Conservation (phyloP, 768 basidiomycete species). For the Podaxis sp. region DNA sequence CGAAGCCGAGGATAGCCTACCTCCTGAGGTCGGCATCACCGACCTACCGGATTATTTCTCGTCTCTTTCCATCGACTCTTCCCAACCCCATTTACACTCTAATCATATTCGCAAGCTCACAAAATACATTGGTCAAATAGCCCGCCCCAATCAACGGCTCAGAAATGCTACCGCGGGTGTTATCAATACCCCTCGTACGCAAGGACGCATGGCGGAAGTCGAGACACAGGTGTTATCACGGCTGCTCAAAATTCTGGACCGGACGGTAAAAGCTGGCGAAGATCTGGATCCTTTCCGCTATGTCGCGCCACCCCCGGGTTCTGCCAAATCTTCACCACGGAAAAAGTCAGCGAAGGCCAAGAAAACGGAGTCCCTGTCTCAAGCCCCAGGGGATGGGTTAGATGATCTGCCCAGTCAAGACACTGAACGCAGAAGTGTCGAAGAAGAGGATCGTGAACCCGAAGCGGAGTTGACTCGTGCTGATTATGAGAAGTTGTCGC, state of each 20-base stretch:
- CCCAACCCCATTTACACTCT: slow-evolving; percentile 61
- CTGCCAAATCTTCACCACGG: slow-evolving; percentile 37
- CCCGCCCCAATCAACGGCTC: slow-evolving; percentile 67
- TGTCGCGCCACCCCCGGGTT: slow-evolving; percentile 22
- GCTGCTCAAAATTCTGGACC: slow-evolving; percentile 74
- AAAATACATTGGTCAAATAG: slow-evolving; percentile 65
- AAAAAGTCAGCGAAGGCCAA: slow-evolving; percentile 51
- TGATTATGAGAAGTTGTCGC: slow-evolving; percentile 48
- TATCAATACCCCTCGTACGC: slow-evolving; percentile 45
- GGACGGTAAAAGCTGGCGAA: slow-evolving; percentile 76
- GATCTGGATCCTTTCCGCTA: slow-evolving; percentile 69
- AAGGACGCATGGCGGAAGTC: slow-evolving; percentile 65
- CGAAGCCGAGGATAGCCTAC: slow-evolving; percentile 71
- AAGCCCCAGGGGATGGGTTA: slow-evolving; percentile 39
- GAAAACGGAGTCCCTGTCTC: slow-evolving; percentile 41
- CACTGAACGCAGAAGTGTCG: slow-evolving; percentile 24
- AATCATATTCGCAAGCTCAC: slow-evolving; percentile 65
- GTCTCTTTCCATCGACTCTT: slow-evolving; percentile 51
- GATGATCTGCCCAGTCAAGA: slow-evolving; percentile 25
- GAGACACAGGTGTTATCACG: slow-evolving; percentile 63
- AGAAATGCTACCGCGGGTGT: slow-evolving; percentile 42
- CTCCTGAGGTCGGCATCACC: slow-evolving; percentile 55
- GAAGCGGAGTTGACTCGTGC: slow-evolving; percentile 19
- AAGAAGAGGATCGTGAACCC: slow-evolving; percentile 18
- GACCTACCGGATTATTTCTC: slow-evolving; percentile 75